These are phyloP conservation scores for Macadamia integrifolia DNA, from an alignment of 164 flowering plant genomes.

Conservation along the genomic window DNA sequence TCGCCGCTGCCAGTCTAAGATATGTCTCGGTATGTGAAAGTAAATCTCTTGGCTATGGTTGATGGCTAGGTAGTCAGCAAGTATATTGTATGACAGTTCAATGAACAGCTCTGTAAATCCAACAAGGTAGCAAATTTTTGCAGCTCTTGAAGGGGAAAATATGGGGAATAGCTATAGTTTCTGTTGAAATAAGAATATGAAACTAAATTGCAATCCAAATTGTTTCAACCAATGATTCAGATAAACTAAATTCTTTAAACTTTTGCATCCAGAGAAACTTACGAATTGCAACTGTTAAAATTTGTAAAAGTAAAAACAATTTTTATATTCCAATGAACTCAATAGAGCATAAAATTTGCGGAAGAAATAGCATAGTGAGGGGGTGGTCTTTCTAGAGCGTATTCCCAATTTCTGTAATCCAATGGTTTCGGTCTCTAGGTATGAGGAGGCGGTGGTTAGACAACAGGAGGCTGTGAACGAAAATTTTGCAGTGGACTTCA, in stretches of 20 bases:
- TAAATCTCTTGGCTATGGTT: constrained; percentile 63
- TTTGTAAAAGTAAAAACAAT: background rate
- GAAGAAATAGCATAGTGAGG: constrained; percentile 17
- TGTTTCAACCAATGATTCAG: background rate
- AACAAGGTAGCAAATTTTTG: background rate
- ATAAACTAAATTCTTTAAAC: too few relatives aligned
- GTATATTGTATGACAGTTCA: constrained; percentile 83
- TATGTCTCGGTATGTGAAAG: constrained; percentile 66
- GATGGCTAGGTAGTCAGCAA: constrained; percentile 82
- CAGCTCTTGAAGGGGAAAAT: background rate
- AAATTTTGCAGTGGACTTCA: constrained; percentile 7
- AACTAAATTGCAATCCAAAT: background rate
- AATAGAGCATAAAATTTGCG: background rate
- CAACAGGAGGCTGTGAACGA: constrained; percentile 8
- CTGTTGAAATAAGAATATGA: background rate
- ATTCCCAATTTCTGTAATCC: constrained; percentile 28
- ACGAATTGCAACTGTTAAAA: too few relatives aligned
- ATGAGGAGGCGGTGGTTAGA: background rate
- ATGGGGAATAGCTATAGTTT: background rate
- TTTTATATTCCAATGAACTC: background rate
- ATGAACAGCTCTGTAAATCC: constrained; percentile 60
- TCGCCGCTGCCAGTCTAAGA: constrained; percentile 85
- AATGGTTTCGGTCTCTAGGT: constrained; percentile 12
- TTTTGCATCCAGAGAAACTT: too few relatives aligned
- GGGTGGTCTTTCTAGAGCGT: constrained; percentile 20